These are phyloP conservation scores for Aspergillus phoenicis DNA, from an alignment of 2,329 filamentous ascomycete species.

Conservation along the genomic window DNA sequence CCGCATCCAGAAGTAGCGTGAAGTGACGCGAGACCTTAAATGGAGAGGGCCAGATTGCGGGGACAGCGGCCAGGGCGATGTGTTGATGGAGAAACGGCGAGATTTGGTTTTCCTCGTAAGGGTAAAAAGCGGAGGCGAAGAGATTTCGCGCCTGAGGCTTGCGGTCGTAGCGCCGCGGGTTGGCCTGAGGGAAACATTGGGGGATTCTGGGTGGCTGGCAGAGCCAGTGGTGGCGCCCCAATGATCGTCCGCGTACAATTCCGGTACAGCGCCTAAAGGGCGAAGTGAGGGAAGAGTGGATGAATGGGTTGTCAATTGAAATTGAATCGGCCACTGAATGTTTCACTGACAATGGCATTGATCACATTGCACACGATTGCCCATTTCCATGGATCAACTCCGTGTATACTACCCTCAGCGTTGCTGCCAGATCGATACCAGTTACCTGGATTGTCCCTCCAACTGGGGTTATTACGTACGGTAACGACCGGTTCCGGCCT, in stretches of 20 bases:
- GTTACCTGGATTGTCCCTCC: no score
- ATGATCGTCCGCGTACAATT: constrained; percentile 17
- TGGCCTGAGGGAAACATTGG: neutral
- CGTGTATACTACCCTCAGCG: neutral
- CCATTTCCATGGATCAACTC: neutral
- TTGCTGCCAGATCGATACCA: neutral
- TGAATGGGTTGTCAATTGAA: neutral
- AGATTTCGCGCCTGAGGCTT: constrained; percentile 25
- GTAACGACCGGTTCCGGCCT: neutral
- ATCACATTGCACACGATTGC: neutral
- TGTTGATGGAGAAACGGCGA: constrained; percentile 29
- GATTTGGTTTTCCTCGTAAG: constrained; percentile 28
- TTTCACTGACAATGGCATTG: neutral
- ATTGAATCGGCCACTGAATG: neutral
- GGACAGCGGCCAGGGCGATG: constrained; percentile 19
- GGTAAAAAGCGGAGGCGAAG: constrained; percentile 27
- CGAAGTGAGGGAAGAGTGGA: neutral
- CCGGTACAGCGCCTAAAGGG: constrained; percentile 12
- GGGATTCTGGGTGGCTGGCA: constrained; percentile 2
- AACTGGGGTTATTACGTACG: no score
- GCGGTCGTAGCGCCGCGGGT: constrained; percentile 3
- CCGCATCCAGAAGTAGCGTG: constrained; percentile 12
- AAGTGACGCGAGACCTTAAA: constrained; percentile 19
- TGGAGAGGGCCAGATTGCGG: constrained; percentile 20
- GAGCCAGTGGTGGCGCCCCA: neutral